Base-by-base conservation (phyloP, 306 rosid genomes). In the Leucaena leucocephala region DNA sequence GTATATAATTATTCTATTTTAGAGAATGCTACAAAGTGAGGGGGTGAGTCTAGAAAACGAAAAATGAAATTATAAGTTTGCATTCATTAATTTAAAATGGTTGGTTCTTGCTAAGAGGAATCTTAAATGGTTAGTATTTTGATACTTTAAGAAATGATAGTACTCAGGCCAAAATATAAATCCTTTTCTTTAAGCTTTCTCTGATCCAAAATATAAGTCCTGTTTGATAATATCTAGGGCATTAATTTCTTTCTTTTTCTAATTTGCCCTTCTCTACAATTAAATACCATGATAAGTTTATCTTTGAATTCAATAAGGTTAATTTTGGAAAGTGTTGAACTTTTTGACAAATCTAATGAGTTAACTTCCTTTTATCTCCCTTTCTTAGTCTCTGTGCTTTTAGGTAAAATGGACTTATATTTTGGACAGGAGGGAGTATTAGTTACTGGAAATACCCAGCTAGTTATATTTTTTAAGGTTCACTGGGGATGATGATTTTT, bases 81-180 rank as follows among this genome's bases (percentile, higher is more conserved):
- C 13, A 73, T 73, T 73, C 50, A 52, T 52, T 52, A 52, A 15
- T 52, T 52, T 50, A 1, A 50, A 50, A 50, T 63, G 19, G 57
- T 70, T 48, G 75, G 61, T 27, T 38, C 57, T 22, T 36, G 22
- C 39, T 44, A 5, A 22, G 27, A 70, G 35, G 19, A 70, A 70
- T 48, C 40, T 48, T 45, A 45, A 78, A 9, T 49, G 33, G 75
- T 13, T 42, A 4, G 69, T 68, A 54, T 78, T 27, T 69, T 52
- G 44, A 22, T 45, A 55, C 35, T 67, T 43, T 54, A 10, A 27
- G 39, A 17, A 58, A 22, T 68, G 48, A 67, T 64, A 65, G 21
- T 16, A 50, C 57, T 50, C 21, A 16, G 21, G 5, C n/a, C 19
- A 50, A 16, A 50, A 50, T 50, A 50, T 50, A 50, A 50, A 36